Evolutionary conservation across 2,329 filamentous ascomycete species (phyloP).

Genomic region (Diaporthe citri): DNA sequence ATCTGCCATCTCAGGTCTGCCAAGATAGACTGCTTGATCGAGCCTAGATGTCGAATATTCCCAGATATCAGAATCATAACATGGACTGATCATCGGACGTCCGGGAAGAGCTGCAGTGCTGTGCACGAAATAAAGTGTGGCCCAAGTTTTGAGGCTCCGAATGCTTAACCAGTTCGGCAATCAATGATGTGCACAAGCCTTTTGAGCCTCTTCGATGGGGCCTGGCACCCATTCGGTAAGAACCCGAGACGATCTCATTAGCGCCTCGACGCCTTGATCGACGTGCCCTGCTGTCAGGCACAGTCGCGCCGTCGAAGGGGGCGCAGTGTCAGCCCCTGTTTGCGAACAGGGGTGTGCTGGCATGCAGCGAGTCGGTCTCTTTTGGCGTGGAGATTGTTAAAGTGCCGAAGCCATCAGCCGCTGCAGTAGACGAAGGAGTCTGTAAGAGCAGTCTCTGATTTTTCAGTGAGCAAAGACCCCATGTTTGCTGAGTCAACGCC

Average conservation of each 20-base stretch:
- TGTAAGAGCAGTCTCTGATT: background rate
- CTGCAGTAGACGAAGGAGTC: background rate
- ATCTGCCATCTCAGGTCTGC: constrained; percentile 24
- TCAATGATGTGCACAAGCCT: constrained; percentile 31
- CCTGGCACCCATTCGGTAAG: background rate
- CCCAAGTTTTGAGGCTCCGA: background rate
- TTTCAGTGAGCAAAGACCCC: background rate
- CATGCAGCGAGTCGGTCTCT: background rate
- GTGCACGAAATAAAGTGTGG: background rate
- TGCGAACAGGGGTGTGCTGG: background rate
- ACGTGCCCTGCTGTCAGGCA: background rate
- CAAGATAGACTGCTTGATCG: background rate
- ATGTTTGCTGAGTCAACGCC: background rate
- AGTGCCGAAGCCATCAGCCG: background rate
- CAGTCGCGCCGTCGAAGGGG: background rate
- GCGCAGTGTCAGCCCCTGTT: constrained; percentile 20
- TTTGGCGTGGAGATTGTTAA: background rate
- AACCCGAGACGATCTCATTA: background rate
- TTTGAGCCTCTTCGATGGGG: background rate
- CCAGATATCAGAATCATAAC: background rate
- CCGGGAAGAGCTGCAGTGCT: background rate
- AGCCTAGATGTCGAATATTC: background rate
- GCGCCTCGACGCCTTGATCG: background rate
- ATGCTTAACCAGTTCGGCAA: background rate
- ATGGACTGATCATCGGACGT: background rate